Conservation (phyloP, 345 rosid genomes). For the Murraya koenigii region DNA sequence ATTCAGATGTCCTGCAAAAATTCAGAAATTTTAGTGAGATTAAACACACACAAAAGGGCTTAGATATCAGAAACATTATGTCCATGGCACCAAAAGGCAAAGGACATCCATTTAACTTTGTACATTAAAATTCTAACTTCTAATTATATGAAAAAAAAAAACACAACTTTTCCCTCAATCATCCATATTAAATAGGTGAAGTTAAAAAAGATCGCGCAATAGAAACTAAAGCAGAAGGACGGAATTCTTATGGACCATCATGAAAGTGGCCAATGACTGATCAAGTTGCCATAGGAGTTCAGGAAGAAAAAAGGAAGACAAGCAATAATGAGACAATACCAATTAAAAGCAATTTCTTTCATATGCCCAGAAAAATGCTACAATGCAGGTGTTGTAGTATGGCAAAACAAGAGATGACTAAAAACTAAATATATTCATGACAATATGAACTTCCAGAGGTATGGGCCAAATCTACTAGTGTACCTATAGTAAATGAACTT, state of each 20-base stretch:
- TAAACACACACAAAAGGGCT: not conserved
- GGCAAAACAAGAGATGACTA: not conserved
- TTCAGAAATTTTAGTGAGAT: constrained; percentile 14
- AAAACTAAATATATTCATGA: not conserved
- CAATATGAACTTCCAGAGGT: not conserved
- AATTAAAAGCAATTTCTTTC: not conserved
- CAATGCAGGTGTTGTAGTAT: not conserved
- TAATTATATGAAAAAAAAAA: not conserved
- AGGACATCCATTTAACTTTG: not conserved
- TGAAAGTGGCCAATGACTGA: not conserved
- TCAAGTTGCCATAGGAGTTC: not conserved
- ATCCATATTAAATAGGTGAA: not conserved
- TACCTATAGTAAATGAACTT: not conserved
- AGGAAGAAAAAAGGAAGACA: not conserved
- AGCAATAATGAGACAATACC: not conserved
- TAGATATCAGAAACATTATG: not conserved
- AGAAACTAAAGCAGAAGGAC: not conserved
- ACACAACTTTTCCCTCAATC: not conserved
- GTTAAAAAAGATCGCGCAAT: not conserved
- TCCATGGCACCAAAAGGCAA: not conserved
- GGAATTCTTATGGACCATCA: not conserved
- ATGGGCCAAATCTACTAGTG: not conserved
- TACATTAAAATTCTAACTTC: not conserved
- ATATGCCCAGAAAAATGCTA: not conserved
- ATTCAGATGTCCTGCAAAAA: constrained; percentile 89